phyloP scores from a whole-genome alignment of 1,284 basidiomycete species.

The Microbotryomycetes sp. region DNA sequence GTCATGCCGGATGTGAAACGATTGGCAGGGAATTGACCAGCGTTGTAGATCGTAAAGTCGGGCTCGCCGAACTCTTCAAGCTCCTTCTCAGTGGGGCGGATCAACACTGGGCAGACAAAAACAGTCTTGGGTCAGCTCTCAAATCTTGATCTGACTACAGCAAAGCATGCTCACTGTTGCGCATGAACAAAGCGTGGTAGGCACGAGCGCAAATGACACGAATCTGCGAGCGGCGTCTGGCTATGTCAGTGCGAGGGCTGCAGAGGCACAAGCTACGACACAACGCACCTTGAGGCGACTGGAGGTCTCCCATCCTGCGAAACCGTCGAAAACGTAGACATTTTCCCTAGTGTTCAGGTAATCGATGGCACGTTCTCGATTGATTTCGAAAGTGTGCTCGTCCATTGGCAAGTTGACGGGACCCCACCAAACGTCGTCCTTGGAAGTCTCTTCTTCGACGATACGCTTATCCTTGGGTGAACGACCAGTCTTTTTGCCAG shows the following conservation, averaged over 20 bases:
- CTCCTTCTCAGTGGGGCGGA: conserved; percentile 92
- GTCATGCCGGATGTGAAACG: conserved; percentile 99
- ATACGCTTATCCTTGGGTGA: conserved; percentile 99
- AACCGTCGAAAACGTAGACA: conserved; percentile 66
- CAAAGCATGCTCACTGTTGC: conserved; percentile 54
- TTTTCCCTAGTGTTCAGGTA: conserved; percentile 98
- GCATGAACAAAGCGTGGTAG: conserved; percentile 99
- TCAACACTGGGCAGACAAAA: conserved; percentile 67
- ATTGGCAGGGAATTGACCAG: conserved; percentile 99
- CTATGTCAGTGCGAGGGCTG: background rate
- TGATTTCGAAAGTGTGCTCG: conserved; percentile 95
- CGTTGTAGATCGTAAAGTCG: conserved; percentile 99
- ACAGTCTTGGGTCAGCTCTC: background rate
- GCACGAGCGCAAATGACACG: conserved; percentile 97
- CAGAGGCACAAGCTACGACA: background rate
- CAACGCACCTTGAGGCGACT: conserved; percentile 91
- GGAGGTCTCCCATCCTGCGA: conserved; percentile 78
- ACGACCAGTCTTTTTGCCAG: conserved; percentile 97
- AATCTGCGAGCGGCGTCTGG: background rate
- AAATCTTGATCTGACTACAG: conserved; percentile 3
- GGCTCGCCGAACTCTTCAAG: conserved; percentile 94
- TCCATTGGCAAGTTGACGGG: conserved; percentile 78
- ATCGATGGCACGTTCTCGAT: conserved; percentile 98
- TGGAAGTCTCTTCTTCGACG: conserved; percentile 94
- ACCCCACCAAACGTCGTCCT: conserved; percentile 99